A percentile compares a stretch with the other conserved stretches of the same genome.
Conservation (phyloP, 2,329 filamentous ascomycete species). For the Trichophyton equinum region DNA sequence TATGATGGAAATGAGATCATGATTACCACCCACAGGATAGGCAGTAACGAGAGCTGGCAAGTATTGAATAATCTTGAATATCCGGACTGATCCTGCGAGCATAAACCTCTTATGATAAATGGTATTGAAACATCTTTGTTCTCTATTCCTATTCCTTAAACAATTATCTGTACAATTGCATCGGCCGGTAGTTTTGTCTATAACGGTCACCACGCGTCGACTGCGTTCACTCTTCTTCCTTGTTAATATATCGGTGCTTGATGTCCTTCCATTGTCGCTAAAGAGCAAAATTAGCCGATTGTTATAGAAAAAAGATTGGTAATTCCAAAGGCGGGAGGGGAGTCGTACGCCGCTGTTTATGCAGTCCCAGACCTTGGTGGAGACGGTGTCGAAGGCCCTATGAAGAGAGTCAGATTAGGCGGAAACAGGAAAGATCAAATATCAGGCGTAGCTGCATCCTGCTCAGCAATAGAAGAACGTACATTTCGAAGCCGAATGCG, state of each 20-base stretch:
- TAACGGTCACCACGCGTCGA: not conserved
- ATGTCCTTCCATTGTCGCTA: slow-evolving; percentile 99
- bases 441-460: not conserved
- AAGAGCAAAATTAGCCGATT: not conserved
- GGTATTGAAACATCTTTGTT: not conserved
- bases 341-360: slow-evolving; percentile 79
- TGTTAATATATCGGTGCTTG: slow-evolving; percentile 71
- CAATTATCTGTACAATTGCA: not conserved
- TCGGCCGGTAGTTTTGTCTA: not conserved
- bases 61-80: not conserved
- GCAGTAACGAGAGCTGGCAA: not conserved
- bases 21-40: too few species aligned
- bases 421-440: not conserved
- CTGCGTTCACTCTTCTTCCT: slow-evolving; percentile 36
- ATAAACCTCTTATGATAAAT: not conserved
- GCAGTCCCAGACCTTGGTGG: slow-evolving; percentile 80
- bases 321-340: not conserved
- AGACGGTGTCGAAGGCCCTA: slow-evolving; percentile 69
- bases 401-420: not conserved
- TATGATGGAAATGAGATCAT: too few species aligned
- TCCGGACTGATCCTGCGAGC: not conserved
- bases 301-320: not conserved
- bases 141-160: not conserved
- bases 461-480: slow-evolving; percentile 30
- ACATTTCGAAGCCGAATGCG: slow-evolving; percentile 93